phyloP scores from a whole-genome alignment of 1,284 basidiomycete genomes.

The Rhodotorula sp. region DNA sequence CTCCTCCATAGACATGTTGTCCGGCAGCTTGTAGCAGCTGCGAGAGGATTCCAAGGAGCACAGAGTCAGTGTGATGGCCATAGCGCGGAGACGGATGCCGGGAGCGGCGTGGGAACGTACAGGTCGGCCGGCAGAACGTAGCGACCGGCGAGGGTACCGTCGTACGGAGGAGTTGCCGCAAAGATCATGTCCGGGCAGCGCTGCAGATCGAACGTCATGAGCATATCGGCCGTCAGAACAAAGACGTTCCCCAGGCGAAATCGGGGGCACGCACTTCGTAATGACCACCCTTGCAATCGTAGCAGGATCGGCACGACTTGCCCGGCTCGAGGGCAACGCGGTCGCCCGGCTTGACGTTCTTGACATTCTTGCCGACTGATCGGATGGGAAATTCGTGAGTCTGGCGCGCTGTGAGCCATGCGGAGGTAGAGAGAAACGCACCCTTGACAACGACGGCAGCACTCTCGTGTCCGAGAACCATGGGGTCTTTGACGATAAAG shows the following conservation, averaged over 20 bases:
- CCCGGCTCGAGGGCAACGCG: constrained; percentile 67
- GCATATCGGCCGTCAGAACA: background rate
- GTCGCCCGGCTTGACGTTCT: constrained; percentile 73
- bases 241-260: background rate
- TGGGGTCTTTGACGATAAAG: constrained; percentile 38
- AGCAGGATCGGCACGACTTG: constrained; percentile 56
- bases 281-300: constrained; percentile 54
- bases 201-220: background rate
- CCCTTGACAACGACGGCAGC: constrained; percentile 55
- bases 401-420: background rate
- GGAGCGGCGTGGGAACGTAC: constrained; percentile 3
- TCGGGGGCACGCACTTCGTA: constrained; percentile 49
- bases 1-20: constrained; percentile 71
- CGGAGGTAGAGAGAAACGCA: background rate
- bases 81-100: background rate
- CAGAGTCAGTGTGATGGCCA: constrained; percentile 51
- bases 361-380: constrained; percentile 67
- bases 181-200: constrained; percentile 67
- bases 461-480: constrained; percentile 59
- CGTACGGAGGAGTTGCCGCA: constrained; percentile 83
- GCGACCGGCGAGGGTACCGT: constrained; percentile 77
- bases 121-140: constrained; percentile 47
- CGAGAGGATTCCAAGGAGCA: constrained; percentile 61
- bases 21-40: constrained; percentile 78
- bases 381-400: too few relatives aligned